Conservation (phyloP, 2,329 filamentous ascomycete species). For the Endoconidiophora polonica region DNA sequence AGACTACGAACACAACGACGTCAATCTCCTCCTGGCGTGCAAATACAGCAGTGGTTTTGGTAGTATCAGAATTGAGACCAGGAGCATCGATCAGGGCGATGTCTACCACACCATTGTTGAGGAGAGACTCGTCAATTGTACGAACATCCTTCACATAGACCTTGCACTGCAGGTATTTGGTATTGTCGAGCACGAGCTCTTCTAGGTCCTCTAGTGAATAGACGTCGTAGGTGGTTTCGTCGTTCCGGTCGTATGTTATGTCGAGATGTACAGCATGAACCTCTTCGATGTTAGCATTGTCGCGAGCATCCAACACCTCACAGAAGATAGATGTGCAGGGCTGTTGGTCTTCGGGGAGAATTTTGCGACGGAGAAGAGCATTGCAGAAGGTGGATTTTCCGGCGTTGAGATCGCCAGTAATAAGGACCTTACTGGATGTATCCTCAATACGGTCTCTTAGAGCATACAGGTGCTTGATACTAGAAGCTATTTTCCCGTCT, state of each 20-base stretch:
- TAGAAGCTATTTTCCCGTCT: constrained; percentile 87
- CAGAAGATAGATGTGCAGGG: constrained; percentile 98
- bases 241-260: constrained; percentile 62
- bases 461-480: constrained; percentile 74
- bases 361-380: constrained; percentile 78
- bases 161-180: constrained; percentile 85
- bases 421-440: constrained; percentile 87
- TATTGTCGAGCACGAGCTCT: constrained; percentile 76
- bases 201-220: constrained; percentile 66
- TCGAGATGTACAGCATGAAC: constrained; percentile 88
- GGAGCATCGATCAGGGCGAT: constrained; percentile 96
- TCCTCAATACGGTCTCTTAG: constrained; percentile 91
- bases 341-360: constrained; percentile 91
- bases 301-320: constrained; percentile 80
- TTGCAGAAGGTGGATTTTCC: constrained; percentile 99
- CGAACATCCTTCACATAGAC: constrained; percentile 87
- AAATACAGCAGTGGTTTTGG: constrained; percentile 95
- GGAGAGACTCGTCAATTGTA: constrained; percentile 75
- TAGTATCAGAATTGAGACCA: constrained; percentile 85
- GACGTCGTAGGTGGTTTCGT: constrained; percentile 88
- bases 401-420: constrained; percentile 91
- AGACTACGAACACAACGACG: constrained; percentile 95
- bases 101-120: constrained; percentile 96
- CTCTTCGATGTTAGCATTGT: constrained; percentile 83
- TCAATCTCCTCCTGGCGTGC: constrained; percentile 97